A percentile compares a stretch with the other conserved stretches of the same genome.
phyloP scores from a whole-genome alignment of 2,329 filamentous ascomycete species.

The Verticillium tricorpus region DNA sequence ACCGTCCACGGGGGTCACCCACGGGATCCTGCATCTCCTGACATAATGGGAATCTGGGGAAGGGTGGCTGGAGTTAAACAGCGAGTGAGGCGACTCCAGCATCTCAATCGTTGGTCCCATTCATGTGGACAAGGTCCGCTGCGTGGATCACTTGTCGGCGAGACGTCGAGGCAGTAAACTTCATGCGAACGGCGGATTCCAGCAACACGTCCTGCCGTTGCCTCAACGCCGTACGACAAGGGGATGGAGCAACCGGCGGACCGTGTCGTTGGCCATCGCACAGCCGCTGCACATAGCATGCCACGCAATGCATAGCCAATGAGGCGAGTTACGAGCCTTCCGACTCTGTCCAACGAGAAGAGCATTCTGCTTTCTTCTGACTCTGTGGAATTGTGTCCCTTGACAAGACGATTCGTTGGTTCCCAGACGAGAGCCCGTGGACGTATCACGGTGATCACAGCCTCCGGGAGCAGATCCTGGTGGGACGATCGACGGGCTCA shows the following conservation, averaged over 20 bases:
- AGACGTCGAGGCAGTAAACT: not conserved
- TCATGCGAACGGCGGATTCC: not conserved
- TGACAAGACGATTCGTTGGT: not conserved
- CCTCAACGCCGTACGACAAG: not conserved
- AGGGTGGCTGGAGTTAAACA: not conserved
- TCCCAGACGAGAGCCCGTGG: too few relatives aligned
- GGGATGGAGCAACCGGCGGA: not conserved
- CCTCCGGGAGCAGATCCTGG: not conserved
- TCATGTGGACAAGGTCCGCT: not conserved
- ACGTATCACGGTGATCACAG: not conserved
- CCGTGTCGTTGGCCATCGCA: not conserved
- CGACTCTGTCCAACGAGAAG: not conserved
- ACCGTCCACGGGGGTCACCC: constrained; percentile 4
- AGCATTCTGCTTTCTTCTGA: not conserved
- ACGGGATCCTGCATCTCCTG: constrained; percentile 12
- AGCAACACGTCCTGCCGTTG: not conserved
- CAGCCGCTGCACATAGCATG: not conserved
- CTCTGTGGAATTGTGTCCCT: not conserved
- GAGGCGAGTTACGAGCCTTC: not conserved
- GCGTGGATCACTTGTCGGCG: not conserved
- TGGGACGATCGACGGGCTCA: not conserved
- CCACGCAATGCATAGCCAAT: not conserved
- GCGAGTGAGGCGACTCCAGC: not conserved
- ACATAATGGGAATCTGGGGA: constrained; percentile 10
- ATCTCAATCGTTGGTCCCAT: not conserved